A percentile compares a stretch with the other conserved stretches of the same genome.
Evolutionary conservation across 208 protist genomes (phyloP).

Genomic region (Herpetomonas samuelpessoai): DNA sequence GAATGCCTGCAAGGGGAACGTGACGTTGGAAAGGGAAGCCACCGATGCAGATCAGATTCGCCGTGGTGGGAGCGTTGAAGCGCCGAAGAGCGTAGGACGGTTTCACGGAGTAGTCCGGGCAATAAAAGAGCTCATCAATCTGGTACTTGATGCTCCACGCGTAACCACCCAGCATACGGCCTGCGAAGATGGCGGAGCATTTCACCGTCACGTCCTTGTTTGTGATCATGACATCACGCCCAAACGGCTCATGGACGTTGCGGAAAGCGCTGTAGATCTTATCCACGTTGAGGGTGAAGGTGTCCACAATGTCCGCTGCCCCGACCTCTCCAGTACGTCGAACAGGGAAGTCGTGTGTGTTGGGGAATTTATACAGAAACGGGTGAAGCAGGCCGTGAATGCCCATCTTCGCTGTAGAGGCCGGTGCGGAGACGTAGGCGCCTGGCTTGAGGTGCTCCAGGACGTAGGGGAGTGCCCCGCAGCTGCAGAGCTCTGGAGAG

Average conservation of each 20-base stretch:
- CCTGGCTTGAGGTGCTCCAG: constrained; percentile 61
- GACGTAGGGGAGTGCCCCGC: constrained; percentile 84
- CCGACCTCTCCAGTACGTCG: constrained; percentile 11
- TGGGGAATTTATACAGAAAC: constrained; percentile 80
- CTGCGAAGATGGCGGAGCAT: constrained; percentile 61
- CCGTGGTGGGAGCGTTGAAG: constrained; percentile 64
- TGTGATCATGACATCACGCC: constrained; percentile 58
- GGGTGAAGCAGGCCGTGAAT: constrained; percentile 73
- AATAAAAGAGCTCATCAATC: constrained; percentile 90
- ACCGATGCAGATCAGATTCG: constrained; percentile 70
- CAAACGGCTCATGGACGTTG: constrained; percentile 71
- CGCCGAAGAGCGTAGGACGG: constrained; percentile 72
- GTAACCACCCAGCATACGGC: constrained; percentile 75
- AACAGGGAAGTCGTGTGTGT: constrained; percentile 46
- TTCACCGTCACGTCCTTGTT: constrained; percentile 59
- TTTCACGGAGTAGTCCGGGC: constrained; percentile 79
- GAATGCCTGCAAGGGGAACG: background rate
- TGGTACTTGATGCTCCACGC: constrained; percentile 85
- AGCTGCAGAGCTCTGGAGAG: constrained; percentile 66
- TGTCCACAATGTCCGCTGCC: constrained; percentile 8
- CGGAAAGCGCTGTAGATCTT: constrained; percentile 87
- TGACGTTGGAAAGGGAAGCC: constrained; percentile 39
- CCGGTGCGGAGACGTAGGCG: constrained; percentile 57
- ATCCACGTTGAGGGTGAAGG: constrained; percentile 74
- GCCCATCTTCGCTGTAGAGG: constrained; percentile 73